phyloP scores from a whole-genome alignment of 208 protist genomes.

The Crithidia thermophila region DNA sequence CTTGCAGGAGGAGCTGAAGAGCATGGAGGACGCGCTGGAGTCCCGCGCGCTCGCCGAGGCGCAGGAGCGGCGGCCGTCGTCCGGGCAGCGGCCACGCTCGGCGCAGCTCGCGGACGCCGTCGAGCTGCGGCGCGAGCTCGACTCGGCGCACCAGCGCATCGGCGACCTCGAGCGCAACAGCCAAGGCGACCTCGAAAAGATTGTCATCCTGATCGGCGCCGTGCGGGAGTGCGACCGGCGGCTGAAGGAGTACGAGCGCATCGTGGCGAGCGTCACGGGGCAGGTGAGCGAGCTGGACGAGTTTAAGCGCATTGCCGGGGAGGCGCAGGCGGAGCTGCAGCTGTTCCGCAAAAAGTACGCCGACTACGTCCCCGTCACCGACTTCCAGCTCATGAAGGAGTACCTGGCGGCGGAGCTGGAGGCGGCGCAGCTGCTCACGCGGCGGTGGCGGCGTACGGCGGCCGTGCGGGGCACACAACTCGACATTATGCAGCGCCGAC shows the following conservation, averaged over 20 bases:
- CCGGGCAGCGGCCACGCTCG: conserved; percentile 5
- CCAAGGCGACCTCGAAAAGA: conserved; percentile 73
- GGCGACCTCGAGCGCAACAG: conserved; percentile 52
- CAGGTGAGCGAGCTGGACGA: conserved; percentile 78
- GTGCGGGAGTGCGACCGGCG: conserved; percentile 78
- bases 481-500: conserved; percentile 67
- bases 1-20: conserved; percentile 41
- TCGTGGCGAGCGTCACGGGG: conserved; percentile 38
- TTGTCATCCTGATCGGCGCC: conserved; percentile 74
- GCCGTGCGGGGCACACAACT: conserved; percentile 81
- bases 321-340: conserved; percentile 77
- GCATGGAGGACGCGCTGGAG: conserved; percentile 36
- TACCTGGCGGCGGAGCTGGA: conserved; percentile 65
- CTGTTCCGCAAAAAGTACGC: conserved; percentile 69
- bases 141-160: conserved; percentile 40
- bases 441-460: conserved; percentile 73
- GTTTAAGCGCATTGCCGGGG: conserved; percentile 76
- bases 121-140: conserved; percentile 40
- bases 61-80: conserved; percentile 6
- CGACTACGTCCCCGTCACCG: conserved; percentile 60
- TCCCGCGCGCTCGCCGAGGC: conserved; percentile 27
- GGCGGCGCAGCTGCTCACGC: conserved; percentile 41
- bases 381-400: conserved; percentile 76
- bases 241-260: conserved; percentile 63
- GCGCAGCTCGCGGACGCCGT: conserved; percentile 20